phyloP scores from a whole-genome alignment of 225 moss, liverwort and hornwort genomes.

The Climacium dendroides region DNA sequence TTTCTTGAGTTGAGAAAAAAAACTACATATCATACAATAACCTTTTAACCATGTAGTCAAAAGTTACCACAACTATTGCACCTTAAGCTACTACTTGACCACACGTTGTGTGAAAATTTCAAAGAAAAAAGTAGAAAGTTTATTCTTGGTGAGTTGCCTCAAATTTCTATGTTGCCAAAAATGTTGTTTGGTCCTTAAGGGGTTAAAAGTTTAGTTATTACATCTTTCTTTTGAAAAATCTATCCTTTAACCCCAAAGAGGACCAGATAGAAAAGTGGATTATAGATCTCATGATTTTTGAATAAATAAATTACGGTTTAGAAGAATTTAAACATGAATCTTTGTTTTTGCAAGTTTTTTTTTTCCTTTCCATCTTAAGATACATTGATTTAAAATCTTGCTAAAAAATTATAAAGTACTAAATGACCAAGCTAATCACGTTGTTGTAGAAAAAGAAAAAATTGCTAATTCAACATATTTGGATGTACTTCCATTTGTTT shows the following conservation, averaged over 20 bases:
- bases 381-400: not conserved
- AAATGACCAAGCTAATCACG: not conserved
- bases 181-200: too few species aligned
- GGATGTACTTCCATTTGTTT: not conserved
- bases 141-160: too few species aligned
- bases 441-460: not conserved
- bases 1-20: too few species aligned
- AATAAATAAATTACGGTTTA: not conserved
- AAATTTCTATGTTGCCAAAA: too few species aligned
- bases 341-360: not conserved
- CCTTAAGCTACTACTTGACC: too few species aligned
- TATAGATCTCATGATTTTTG: accelerated
- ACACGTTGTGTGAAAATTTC: too few species aligned
- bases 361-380: not conserved
- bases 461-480: not conserved
- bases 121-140: too few species aligned
- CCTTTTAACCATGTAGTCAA: too few species aligned
- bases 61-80: too few species aligned
- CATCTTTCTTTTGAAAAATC: not conserved
- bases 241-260: not conserved
- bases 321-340: not conserved
- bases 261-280: accelerated
- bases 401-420: too few species aligned
- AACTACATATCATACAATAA: too few species aligned
- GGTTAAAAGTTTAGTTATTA: not conserved